Percentiles rank a stretch among this genome's conserved stretches.
Evolutionary conservation across 192 early-diverging fungal species (phyloP).

Genomic region (Podila verticillata): DNA sequence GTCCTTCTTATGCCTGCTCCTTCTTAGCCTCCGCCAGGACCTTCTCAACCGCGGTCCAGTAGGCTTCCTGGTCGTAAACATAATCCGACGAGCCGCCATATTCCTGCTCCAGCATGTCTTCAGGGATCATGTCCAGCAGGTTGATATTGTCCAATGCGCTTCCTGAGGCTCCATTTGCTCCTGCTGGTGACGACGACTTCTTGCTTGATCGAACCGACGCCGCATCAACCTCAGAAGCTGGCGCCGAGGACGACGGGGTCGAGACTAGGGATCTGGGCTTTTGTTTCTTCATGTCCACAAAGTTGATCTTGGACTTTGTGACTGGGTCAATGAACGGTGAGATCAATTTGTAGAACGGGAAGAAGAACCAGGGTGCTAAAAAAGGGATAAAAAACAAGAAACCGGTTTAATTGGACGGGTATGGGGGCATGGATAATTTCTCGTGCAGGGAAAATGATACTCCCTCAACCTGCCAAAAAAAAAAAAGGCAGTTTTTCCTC

Average conservation of each 20-base stretch:
- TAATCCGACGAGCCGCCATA: slow-evolving; percentile 81
- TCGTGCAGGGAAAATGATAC: not conserved
- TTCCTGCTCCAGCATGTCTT: slow-evolving; percentile 69
- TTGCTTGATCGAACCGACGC: slow-evolving; percentile 9
- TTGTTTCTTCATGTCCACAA: slow-evolving; percentile 74
- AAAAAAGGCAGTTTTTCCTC: not conserved
- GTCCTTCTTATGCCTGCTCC: not conserved
- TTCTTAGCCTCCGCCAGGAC: slow-evolving; percentile 10
- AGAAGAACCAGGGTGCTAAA: slow-evolving; percentile 86
- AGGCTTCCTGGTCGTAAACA: slow-evolving; percentile 71
- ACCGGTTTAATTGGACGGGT: not conserved
- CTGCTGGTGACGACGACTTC: slow-evolving; percentile 17
- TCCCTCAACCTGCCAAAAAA: not conserved
- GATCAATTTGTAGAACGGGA: slow-evolving; percentile 82
- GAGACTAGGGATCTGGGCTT: slow-evolving; percentile 22
- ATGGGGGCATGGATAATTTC: no score
- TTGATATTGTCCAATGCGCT: slow-evolving; percentile 54
- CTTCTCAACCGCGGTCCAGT: slow-evolving; percentile 65
- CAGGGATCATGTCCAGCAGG: slow-evolving; percentile 60
- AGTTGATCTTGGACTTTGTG: slow-evolving; percentile 87
- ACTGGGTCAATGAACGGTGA: slow-evolving; percentile 93
- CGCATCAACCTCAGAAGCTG: slow-evolving; percentile 27
- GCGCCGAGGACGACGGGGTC: slow-evolving; percentile 21
- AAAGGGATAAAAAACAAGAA: not conserved
- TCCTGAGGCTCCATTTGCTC: not conserved